Base-by-base conservation (phyloP, 148 eudicot genomes). In the Polygonum maritimum region DNA sequence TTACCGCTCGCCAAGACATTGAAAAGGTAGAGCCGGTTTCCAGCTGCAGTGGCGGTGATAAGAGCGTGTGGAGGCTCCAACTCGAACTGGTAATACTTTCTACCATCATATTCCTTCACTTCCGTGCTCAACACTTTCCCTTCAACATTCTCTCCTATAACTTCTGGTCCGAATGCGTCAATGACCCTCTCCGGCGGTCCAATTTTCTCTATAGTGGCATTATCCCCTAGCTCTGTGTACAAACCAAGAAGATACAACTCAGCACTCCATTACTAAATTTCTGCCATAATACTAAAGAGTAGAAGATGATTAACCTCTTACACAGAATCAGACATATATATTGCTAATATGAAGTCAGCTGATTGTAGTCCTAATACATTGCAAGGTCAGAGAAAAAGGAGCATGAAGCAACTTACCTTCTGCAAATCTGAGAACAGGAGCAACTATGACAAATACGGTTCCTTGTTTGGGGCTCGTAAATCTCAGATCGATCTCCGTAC, bases 1-100 rank as follows among this genome's bases (percentile, higher is more conserved):
- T 14, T 84, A 91, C 98, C 98, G 35, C 49, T 94, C 52, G 86
- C 98, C 11, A 89, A 87, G 41, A 94, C 88, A 33, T 55, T 86
- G 82, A 92, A 94, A 76, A 92, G 81, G 84, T 94, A 94, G 26
- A 94, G 92, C 55, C 97, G 90, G 79, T 94, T 94, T 55, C 98
- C 98, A 49, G 98, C 98, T 7, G 98, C 98, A 73, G 97, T 94
- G 19, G 97, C 98, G 57, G 97, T 94, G 85, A 94, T 91, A 40
- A 91, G 70, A 76, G 81, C 86, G 76, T 94, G 98, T 22, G 98
- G 98, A 2, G 98, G 92, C 79, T 94, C 98, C 73, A 94, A 80
- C 80, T 94, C 98, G 47, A 81, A 94, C 83, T 87, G 93, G 81
- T 94, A 94, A 87, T 94, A 94, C 74, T 83, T 92, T 78, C 97